These are phyloP conservation scores for Cruciata laevipes DNA, from an alignment of 257 asterid genomes.

Conservation along the genomic window DNA sequence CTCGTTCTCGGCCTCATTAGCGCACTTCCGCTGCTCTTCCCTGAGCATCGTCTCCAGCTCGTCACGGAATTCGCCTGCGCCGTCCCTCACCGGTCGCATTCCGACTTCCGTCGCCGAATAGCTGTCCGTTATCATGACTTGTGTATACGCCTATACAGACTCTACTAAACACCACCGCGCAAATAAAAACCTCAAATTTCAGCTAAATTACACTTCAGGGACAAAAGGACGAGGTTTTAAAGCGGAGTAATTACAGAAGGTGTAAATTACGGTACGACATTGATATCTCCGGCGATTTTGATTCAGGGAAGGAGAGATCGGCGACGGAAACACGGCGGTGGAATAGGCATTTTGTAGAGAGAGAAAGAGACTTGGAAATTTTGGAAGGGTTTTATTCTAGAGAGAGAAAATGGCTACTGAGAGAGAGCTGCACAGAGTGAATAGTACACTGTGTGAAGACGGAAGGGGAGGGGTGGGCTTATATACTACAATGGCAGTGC, in stretches of 20 bases:
- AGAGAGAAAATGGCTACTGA: constrained; percentile 2
- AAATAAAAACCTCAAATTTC: background rate
- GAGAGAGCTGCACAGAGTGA: constrained; percentile 21
- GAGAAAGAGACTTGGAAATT: constrained; percentile 7
- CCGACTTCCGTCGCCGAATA: constrained; percentile 41
- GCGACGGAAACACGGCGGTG: constrained; percentile 3
- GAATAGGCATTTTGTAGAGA: constrained; percentile 17
- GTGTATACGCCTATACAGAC: background rate
- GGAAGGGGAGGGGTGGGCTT: constrained; percentile 10
- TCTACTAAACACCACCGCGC: background rate
- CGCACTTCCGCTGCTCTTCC: constrained; percentile 27
- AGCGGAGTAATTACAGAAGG: background rate
- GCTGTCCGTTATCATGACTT: constrained; percentile 34
- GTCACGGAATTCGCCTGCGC: constrained; percentile 36
- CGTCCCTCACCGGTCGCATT: constrained; percentile 35
- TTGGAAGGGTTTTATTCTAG: constrained; percentile 11
- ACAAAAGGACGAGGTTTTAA: constrained; percentile 1
- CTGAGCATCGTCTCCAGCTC: constrained; percentile 45
- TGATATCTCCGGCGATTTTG: constrained; percentile 1
- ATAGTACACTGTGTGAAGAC: constrained; percentile 11
- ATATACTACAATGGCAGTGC: constrained; percentile 13
- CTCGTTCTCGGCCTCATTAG: constrained; percentile 43
- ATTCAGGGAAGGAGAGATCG: constrained; percentile 10
- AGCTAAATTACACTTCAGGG: constrained; percentile 10
- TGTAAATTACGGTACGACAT: background rate